phyloP scores from a whole-genome alignment of 345 rosid genomes.

The Salix caprea region DNA sequence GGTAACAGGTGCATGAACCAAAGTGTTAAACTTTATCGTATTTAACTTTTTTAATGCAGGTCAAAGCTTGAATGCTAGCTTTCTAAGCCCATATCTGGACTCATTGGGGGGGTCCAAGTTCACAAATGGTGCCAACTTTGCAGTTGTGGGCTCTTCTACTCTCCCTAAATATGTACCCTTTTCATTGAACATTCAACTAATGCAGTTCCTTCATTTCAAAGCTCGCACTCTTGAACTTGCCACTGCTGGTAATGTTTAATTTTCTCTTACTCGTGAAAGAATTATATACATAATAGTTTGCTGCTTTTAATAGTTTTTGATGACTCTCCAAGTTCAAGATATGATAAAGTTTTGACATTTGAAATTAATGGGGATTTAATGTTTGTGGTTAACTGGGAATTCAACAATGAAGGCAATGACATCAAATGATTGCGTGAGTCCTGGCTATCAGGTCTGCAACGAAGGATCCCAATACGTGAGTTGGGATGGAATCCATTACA shows the following conservation, averaged over 20 bases:
- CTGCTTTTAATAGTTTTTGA: no score
- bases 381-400: no score
- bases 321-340: no score
- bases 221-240: conserved; percentile 56
- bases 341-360: no score
- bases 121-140: conserved; percentile 69
- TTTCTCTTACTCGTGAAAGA: neutral
- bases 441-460: conserved; percentile 28
- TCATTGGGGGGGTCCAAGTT: conserved; percentile 59
- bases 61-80: conserved; percentile 65
- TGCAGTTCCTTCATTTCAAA: conserved; percentile 86
- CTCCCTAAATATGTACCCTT: conserved; percentile 76
- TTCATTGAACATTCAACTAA: conserved; percentile 65
- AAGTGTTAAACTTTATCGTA: neutral
- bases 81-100: conserved; percentile 65
- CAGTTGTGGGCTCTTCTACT: conserved; percentile 71
- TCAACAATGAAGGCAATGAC: no score
- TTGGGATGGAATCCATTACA: conserved; percentile 84
- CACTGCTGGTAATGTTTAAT: conserved; percentile 33
- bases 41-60: conserved; percentile 42
- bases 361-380: no score
- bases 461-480: conserved; percentile 48
- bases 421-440: no score
- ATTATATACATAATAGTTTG: no score
- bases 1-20: neutral